A percentile compares a stretch with the other conserved stretches of the same genome.
phyloP scores from a whole-genome alignment of 2,329 filamentous ascomycete species.

The Penicillium sp. region DNA sequence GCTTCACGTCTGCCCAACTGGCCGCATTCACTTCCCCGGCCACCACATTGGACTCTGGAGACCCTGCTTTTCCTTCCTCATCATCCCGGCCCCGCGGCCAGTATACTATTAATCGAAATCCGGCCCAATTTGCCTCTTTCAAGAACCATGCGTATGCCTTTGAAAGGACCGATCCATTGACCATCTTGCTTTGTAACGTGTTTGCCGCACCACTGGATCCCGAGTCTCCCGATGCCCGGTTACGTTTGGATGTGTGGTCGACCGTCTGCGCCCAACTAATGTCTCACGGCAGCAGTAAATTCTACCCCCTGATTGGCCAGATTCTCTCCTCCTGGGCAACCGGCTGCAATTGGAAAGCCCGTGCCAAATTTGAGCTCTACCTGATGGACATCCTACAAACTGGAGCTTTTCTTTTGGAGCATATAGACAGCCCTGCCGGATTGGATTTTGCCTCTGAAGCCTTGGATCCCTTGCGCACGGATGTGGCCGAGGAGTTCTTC shows the following conservation, averaged over 20 bases:
- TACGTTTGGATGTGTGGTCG: conserved; percentile 84
- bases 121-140: conserved; percentile 56
- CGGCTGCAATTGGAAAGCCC: conserved; percentile 87
- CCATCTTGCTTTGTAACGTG: conserved; percentile 81
- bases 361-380: conserved; percentile 87
- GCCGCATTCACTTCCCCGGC: conserved; percentile 76
- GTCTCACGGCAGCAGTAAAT: conserved; percentile 71
- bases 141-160: conserved; percentile 86
- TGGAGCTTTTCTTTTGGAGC: conserved; percentile 85
- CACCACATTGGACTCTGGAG: conserved; percentile 75
- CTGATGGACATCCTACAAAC: conserved; percentile 93
- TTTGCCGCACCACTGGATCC: conserved; percentile 85
- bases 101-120: conserved; percentile 31
- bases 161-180: conserved; percentile 83
- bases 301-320: conserved; percentile 78
- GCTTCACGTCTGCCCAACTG: conserved; percentile 74
- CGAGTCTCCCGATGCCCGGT: conserved; percentile 76
- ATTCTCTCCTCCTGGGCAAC: conserved; percentile 85
- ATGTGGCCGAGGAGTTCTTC: conserved; percentile 86
- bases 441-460: conserved; percentile 72
- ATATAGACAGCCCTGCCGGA: conserved; percentile 75
- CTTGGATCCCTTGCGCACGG: conserved; percentile 69
- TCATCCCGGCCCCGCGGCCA: conserved; percentile 53
- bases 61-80: conserved; percentile 73
- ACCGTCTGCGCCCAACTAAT: conserved; percentile 83